Evolutionary conservation across 2,329 filamentous ascomycete genomes (phyloP).

Genomic region (Cercospora beticola): DNA sequence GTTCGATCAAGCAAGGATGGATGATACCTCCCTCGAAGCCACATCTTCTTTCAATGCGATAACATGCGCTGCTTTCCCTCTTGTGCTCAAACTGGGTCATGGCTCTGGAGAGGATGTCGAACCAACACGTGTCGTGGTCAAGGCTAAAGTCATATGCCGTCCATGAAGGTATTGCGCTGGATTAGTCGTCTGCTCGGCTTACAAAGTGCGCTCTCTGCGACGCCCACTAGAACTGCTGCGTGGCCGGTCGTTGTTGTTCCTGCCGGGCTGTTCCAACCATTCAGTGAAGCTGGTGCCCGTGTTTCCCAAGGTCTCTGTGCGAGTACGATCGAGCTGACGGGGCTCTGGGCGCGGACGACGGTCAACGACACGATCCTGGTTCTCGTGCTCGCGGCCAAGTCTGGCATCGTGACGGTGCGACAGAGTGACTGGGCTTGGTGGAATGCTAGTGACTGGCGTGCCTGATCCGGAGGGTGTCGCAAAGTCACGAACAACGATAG

Average conservation of each 20-base stretch:
- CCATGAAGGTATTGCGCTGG: background rate
- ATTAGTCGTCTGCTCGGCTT: background rate
- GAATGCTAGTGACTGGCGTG: slow-evolving; percentile 15
- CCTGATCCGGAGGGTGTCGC: slow-evolving; percentile 8
- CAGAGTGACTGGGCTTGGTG: slow-evolving; percentile 23
- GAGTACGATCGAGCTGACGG: background rate
- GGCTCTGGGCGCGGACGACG: background rate
- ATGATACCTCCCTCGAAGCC: slow-evolving; percentile 62
- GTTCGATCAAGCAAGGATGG: slow-evolving; percentile 63
- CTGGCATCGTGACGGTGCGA: slow-evolving; percentile 22
- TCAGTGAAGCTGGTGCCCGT: background rate
- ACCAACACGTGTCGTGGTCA: slow-evolving; percentile 63
- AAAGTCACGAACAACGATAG: slow-evolving; percentile 13
- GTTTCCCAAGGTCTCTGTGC: background rate
- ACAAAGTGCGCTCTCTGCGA: slow-evolving; percentile 13
- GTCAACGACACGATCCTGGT: background rate
- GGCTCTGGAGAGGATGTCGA: slow-evolving; percentile 63
- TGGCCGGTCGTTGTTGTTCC: slow-evolving; percentile 6
- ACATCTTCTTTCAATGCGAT: slow-evolving; percentile 59
- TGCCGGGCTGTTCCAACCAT: background rate
- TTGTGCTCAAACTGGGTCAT: slow-evolving; percentile 64
- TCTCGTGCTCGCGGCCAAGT: background rate
- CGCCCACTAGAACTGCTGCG: slow-evolving; percentile 14
- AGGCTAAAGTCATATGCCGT: slow-evolving; percentile 62
- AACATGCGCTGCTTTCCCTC: slow-evolving; percentile 63